Evolutionary conservation across 2,329 filamentous ascomycete genomes (phyloP).

Genomic region (Metarhizium guizhouense): DNA sequence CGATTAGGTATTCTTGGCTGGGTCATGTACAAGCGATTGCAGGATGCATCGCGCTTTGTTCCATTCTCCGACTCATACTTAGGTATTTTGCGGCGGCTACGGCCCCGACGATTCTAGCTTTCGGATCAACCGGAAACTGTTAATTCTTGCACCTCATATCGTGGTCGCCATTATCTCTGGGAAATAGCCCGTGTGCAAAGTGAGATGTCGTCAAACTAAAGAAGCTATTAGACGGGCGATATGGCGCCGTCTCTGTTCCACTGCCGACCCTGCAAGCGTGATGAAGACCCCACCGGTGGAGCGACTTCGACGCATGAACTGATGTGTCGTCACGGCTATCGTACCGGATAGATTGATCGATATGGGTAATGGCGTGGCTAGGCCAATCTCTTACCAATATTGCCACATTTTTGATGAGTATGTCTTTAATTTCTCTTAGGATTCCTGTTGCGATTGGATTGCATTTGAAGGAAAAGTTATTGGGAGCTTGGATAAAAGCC

Average conservation of each 20-base stretch:
- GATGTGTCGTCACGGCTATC: background rate
- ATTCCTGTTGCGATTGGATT: too few relatives aligned
- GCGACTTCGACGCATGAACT: background rate
- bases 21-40: slow-evolving; percentile 18
- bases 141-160: background rate
- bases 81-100: background rate
- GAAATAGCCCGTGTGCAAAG: background rate
- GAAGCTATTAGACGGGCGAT: background rate
- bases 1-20: slow-evolving; percentile 31
- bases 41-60: slow-evolving; percentile 18
- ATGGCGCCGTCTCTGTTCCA: background rate
- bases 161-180: background rate
- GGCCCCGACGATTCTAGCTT: slow-evolving; percentile 1
- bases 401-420: too few relatives aligned
- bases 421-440: too few relatives aligned
- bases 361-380: background rate
- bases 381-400: background rate
- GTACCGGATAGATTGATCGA: background rate
- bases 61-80: slow-evolving; percentile 3
- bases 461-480: too few relatives aligned
- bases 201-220: background rate
- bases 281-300: background rate
- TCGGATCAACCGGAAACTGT: background rate
- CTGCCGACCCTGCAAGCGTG: background rate
- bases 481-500: too few relatives aligned